phyloP scores from a whole-genome alignment of 805 yeast species.

The Deakozyma indianensis region DNA sequence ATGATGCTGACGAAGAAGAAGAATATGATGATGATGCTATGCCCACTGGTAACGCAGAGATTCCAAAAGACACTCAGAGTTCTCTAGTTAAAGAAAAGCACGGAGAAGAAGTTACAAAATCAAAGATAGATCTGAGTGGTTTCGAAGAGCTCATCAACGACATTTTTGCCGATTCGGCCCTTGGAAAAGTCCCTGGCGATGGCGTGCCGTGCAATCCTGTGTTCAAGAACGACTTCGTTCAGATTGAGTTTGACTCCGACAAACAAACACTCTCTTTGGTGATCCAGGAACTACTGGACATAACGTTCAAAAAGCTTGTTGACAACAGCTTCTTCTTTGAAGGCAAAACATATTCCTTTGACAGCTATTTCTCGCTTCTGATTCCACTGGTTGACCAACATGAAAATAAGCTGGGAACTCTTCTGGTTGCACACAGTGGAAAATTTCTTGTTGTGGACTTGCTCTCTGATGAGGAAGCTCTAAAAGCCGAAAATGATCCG shows the following conservation, averaged over 20 bases:
- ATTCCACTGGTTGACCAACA: background rate
- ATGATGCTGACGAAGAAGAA: conserved; percentile 6
- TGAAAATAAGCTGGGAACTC: background rate
- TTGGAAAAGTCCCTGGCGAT: background rate
- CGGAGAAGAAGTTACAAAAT: background rate
- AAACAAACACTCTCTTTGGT: background rate
- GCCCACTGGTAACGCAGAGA: background rate
- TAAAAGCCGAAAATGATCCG: background rate
- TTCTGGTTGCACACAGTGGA: background rate
- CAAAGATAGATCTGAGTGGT: background rate
- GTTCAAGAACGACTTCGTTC: background rate
- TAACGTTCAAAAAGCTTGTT: background rate
- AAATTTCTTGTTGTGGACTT: background rate
- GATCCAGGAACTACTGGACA: background rate
- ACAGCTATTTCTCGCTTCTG: background rate
- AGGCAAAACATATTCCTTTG: background rate
- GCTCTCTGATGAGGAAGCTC: background rate
- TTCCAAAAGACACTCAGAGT: background rate
- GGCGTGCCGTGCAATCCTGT: background rate
- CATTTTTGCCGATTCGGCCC: background rate
- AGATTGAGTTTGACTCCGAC: background rate
- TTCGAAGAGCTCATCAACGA: background rate
- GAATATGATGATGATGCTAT: background rate
- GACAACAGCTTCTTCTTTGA: background rate
- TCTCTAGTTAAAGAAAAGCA: too few species aligned